Conservation (phyloP, 352 stramenopile species). For the Globisporangium rhizosaccharum region DNA sequence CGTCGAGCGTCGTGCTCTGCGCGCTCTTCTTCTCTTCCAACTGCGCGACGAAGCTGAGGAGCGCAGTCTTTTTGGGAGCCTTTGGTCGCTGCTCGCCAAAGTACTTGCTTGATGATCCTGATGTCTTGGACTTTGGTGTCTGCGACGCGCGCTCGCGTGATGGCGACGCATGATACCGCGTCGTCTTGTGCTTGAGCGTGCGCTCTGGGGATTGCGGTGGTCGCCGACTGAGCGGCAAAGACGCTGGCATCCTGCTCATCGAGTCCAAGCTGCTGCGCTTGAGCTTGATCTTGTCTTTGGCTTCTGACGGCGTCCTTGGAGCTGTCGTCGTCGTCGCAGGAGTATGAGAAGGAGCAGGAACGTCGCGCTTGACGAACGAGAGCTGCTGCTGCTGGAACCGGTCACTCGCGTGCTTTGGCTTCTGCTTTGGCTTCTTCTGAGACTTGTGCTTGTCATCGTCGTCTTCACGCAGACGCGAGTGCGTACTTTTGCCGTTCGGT, state of each 20-base stretch:
- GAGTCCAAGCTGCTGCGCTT: conserved; percentile 10
- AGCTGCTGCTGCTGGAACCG: conserved; percentile 13
- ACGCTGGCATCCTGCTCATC: neutral
- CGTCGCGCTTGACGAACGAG: conserved; percentile 2
- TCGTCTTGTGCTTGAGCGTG: conserved; percentile 10
- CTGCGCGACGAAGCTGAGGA: conserved; percentile 25
- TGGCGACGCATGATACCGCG: neutral
- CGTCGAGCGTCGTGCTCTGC: conserved; percentile 15
- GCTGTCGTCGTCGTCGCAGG: neutral
- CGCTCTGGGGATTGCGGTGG: too few species aligned
- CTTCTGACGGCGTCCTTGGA: too few species aligned
- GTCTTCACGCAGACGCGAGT: neutral
- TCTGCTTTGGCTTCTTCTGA: neutral
- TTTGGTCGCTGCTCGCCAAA: neutral
- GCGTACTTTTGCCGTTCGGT: neutral
- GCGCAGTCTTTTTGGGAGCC: neutral
- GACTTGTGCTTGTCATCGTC: neutral
- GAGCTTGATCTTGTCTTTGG: neutral
- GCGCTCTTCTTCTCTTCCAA: conserved; percentile 23
- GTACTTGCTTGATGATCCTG: conserved; percentile 2
- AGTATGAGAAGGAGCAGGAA: neutral
- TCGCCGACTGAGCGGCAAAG: neutral
- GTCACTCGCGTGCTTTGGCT: neutral
- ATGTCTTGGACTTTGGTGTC: neutral
- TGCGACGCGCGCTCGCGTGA: neutral